Conservation (phyloP, 2,329 filamentous ascomycete species). For the Orbilia brochopaga region DNA sequence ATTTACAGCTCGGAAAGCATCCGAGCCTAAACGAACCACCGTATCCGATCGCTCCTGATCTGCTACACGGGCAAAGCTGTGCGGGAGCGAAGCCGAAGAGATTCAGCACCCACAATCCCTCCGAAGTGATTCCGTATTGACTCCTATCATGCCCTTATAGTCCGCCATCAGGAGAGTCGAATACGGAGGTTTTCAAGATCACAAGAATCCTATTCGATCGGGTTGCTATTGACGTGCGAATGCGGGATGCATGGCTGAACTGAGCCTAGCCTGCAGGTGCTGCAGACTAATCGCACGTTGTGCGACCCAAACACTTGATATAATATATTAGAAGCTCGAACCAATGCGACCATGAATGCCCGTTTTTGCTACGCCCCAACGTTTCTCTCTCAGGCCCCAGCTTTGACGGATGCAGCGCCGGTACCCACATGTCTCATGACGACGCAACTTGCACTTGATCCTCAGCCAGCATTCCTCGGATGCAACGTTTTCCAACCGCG, state of each 20-base stretch:
- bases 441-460: constrained; percentile 21
- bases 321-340: neutral
- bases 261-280: neutral
- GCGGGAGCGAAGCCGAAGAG: constrained; percentile 18
- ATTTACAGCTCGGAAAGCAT: constrained; percentile 27
- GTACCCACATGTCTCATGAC: constrained; percentile 50
- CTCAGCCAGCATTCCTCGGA: constrained; percentile 48
- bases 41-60: neutral
- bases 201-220: neutral
- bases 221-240: neutral
- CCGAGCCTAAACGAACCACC: constrained; percentile 16
- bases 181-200: too few species aligned
- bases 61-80: constrained; percentile 16
- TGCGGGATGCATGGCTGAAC: neutral
- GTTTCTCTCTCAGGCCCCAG: neutral
- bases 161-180: neutral
- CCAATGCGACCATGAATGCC: neutral
- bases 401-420: neutral
- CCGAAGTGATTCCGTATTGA: constrained; percentile 44
- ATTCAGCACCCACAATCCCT: constrained; percentile 37
- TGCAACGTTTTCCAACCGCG: constrained; percentile 45
- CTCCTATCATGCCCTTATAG: neutral
- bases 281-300: constrained; percentile 2
- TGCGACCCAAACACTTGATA: neutral
- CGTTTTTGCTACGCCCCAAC: constrained; percentile 10